Evolutionary conservation across 78 protist genomes (phyloP).

Genomic region (Dictyostelium firmibasis): DNA sequence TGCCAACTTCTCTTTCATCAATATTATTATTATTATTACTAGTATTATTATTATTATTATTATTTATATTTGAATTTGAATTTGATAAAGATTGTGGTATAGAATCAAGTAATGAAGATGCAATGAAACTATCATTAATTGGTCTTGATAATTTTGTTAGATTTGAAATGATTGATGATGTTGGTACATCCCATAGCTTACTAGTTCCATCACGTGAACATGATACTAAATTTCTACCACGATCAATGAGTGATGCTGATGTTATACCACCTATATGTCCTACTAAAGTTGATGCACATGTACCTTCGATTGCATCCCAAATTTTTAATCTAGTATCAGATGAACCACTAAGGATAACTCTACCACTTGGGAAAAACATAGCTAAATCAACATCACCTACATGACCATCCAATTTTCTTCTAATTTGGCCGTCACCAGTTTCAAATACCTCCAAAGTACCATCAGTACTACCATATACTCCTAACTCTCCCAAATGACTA

Average conservation of each 20-base stretch:
- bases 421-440: conserved; percentile 55
- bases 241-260: conserved; percentile 26
- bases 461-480: conserved; percentile 61
- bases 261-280: conserved; percentile 77
- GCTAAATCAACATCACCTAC: conserved; percentile 77
- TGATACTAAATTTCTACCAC: conserved; percentile 77
- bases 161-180: conserved; percentile 7
- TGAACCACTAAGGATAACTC: conserved; percentile 65
- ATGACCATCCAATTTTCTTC: conserved; percentile 75
- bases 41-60: neutral
- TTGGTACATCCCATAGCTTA: conserved; percentile 75
- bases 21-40: neutral
- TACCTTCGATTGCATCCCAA: conserved; percentile 78
- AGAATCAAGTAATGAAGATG: neutral
- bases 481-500: conserved; percentile 21
- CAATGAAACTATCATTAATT: conserved; percentile 53
- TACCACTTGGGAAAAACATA: conserved; percentile 78
- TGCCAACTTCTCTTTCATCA: conserved; percentile 74
- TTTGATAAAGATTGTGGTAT: neutral
- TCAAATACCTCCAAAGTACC: conserved; percentile 72
- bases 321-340: conserved; percentile 68
- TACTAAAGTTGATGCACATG: conserved; percentile 55
- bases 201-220: conserved; percentile 70
- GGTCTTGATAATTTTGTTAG: conserved; percentile 36
- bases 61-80: neutral